Percentiles rank a stretch among this genome's conserved stretches.
These are phyloP conservation scores for Pythium brachiatum DNA, from an alignment of 352 stramenopile genomes.

Conservation along the genomic window DNA sequence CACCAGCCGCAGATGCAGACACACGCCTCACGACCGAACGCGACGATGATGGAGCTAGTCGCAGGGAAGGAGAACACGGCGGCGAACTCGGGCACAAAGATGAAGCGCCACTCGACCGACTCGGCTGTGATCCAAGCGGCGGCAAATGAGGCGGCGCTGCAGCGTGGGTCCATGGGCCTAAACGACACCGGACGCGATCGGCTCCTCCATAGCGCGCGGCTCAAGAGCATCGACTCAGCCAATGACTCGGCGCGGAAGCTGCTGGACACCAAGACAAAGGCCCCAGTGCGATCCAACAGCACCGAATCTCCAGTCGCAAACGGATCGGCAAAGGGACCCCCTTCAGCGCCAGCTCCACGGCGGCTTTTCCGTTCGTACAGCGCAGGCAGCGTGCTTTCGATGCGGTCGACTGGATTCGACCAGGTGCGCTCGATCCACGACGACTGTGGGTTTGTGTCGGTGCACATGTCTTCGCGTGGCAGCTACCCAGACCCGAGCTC, in stretches of 20 bases:
- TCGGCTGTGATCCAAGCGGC: conserved; percentile 56
- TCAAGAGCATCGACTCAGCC: conserved; percentile 38
- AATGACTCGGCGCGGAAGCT: conserved; percentile 24
- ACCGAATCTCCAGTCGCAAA: neutral
- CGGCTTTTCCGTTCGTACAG: conserved; percentile 59
- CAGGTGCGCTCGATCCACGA: conserved; percentile 18
- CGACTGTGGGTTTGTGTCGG: conserved; percentile 17
- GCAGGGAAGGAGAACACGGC: neutral
- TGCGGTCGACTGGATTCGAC: conserved; percentile 30
- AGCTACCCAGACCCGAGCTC: conserved; percentile 10
- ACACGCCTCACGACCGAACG: neutral
- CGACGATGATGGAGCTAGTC: neutral
- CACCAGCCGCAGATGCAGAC: neutral
- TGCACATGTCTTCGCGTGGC: neutral
- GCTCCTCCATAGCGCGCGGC: conserved; percentile 36
- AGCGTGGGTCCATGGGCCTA: conserved; percentile 25
- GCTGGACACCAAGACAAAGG: neutral
- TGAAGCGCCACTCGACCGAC: conserved; percentile 73
- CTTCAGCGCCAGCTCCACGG: neutral
- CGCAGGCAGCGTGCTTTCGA: conserved; percentile 62
- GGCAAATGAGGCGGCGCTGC: conserved; percentile 34
- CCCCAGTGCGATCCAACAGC: neutral
- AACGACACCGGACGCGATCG: conserved; percentile 41
- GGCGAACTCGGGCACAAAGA: conserved; percentile 16
- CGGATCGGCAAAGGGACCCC: neutral